Evolutionary conservation across 2,329 filamentous ascomycete genomes (phyloP).

Genomic region (Sporothrix brunneoviolacea): DNA sequence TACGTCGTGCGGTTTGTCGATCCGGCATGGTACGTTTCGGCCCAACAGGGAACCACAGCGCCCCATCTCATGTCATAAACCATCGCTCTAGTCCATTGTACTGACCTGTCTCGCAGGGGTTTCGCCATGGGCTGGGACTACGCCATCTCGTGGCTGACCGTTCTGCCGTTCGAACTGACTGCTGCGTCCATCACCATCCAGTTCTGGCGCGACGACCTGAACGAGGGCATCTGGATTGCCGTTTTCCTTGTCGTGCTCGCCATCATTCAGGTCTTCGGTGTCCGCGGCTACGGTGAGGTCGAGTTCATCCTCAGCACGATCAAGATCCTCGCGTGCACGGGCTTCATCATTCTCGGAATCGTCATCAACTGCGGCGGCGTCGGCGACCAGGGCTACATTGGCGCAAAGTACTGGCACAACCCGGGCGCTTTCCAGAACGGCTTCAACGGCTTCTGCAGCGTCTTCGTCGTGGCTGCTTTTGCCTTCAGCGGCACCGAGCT

Average conservation of each 20-base stretch:
- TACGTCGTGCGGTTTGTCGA: constrained; percentile 56
- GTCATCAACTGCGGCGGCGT: constrained; percentile 53
- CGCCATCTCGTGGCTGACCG: constrained; percentile 40
- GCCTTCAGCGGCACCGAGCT: constrained; percentile 47
- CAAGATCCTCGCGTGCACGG: constrained; percentile 52
- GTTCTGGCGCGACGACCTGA: constrained; percentile 46
- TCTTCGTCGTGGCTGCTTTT: constrained; percentile 47
- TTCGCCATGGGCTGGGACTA: constrained; percentile 51
- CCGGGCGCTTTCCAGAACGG: constrained; percentile 48
- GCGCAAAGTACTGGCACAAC: constrained; percentile 53
- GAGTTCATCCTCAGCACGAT: constrained; percentile 52
- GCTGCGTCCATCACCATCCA: constrained; percentile 47
- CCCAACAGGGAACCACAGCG: too few species aligned
- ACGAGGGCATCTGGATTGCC: constrained; percentile 49
- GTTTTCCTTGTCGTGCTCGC: constrained; percentile 46
- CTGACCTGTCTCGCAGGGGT: too few species aligned
- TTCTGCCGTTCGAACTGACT: constrained; percentile 48
- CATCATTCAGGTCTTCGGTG: constrained; percentile 49
- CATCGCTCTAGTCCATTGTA: too few species aligned
- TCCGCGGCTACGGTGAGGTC: constrained; percentile 52
- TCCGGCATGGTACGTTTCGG: too few species aligned
- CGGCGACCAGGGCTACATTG: constrained; percentile 51
- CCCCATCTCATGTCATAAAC: too few species aligned
- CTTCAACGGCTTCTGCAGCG: constrained; percentile 44
- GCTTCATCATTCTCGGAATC: constrained; percentile 60